phyloP scores from a whole-genome alignment of 2,329 filamentous ascomycete genomes.

The Arthrobotrys megalospora region DNA sequence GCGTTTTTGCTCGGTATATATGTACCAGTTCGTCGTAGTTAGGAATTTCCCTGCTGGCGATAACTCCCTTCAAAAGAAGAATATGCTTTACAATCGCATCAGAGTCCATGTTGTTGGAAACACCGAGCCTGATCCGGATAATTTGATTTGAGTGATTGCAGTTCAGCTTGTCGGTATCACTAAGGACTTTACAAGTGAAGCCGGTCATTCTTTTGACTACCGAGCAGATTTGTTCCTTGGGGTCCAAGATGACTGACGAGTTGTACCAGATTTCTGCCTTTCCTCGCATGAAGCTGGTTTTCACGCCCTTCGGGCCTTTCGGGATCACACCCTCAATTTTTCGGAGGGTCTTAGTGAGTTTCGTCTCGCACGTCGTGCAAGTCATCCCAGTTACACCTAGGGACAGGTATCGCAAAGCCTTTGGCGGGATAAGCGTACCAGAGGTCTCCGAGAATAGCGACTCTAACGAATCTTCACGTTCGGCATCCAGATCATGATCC shows the following conservation, averaged over 20 bases:
- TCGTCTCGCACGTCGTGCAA: conserved; percentile 80
- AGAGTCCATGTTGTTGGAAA: conserved; percentile 16
- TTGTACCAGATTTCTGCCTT: conserved; percentile 54
- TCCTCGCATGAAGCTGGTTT: conserved; percentile 53
- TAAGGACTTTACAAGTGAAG: conserved; percentile 45
- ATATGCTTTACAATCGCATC: conserved; percentile 36
- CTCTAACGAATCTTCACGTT: conserved; percentile 41
- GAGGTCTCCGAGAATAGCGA: conserved; percentile 33
- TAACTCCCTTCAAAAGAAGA: conserved; percentile 41
- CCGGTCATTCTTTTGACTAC: conserved; percentile 35
- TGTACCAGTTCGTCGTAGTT: background rate
- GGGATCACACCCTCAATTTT: conserved; percentile 36
- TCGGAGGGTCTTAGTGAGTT: conserved; percentile 70
- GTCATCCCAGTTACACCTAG: conserved; percentile 75
- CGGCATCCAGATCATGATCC: conserved; percentile 28
- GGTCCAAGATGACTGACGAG: conserved; percentile 30
- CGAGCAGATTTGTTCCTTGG: conserved; percentile 37
- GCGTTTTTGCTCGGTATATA: too few species aligned
- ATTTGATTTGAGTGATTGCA: conserved; percentile 19
- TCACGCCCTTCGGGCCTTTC: conserved; percentile 44
- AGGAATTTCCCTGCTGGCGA: background rate
- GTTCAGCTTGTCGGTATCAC: conserved; percentile 22
- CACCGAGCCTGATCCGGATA: conserved; percentile 18
- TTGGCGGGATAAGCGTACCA: conserved; percentile 10
- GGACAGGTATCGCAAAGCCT: conserved; percentile 34